These are phyloP conservation scores for Psilocybe cyanescens DNA, from an alignment of 768 basidiomycete species.

Conservation along the genomic window DNA sequence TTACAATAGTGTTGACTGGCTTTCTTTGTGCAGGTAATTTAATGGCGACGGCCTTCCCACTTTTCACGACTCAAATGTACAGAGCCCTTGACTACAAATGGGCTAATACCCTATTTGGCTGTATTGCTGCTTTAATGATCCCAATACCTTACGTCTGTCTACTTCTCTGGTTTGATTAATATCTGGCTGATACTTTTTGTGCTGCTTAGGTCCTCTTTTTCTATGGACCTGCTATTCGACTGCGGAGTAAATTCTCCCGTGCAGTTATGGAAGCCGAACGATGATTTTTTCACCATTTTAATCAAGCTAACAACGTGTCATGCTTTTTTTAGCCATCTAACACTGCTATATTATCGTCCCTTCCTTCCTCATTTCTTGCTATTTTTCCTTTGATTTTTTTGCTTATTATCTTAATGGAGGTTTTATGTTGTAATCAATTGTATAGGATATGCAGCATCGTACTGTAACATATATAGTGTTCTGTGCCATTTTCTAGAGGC, in stretches of 20 bases:
- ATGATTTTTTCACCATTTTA: background rate
- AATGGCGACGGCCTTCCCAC: conserved; percentile 55
- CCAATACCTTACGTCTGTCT: conserved; percentile 50
- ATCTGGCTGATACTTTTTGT: background rate
- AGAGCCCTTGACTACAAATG: conserved; percentile 56
- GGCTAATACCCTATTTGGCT: conserved; percentile 61
- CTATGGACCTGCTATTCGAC: conserved; percentile 44
- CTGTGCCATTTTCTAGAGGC: background rate
- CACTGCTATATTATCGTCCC: no score
- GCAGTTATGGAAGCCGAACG: conserved; percentile 34
- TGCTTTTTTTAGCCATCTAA: no score
- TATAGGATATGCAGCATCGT: background rate
- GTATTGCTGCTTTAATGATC: conserved; percentile 55
- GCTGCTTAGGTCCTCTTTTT: conserved; percentile 41
- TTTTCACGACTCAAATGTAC: conserved; percentile 69
- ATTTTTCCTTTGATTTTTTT: background rate
- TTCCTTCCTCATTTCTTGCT: background rate
- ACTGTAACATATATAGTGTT: background rate
- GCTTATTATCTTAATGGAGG: background rate
- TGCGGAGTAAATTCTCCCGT: conserved; percentile 43
- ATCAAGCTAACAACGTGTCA: no score
- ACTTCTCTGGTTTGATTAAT: background rate
- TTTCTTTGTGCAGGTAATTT: conserved; percentile 45
- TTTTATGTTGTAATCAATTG: background rate
- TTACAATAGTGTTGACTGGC: background rate